Evolutionary conservation across 768 basidiomycete species (phyloP).

Genomic region (Lactarius indigo): DNA sequence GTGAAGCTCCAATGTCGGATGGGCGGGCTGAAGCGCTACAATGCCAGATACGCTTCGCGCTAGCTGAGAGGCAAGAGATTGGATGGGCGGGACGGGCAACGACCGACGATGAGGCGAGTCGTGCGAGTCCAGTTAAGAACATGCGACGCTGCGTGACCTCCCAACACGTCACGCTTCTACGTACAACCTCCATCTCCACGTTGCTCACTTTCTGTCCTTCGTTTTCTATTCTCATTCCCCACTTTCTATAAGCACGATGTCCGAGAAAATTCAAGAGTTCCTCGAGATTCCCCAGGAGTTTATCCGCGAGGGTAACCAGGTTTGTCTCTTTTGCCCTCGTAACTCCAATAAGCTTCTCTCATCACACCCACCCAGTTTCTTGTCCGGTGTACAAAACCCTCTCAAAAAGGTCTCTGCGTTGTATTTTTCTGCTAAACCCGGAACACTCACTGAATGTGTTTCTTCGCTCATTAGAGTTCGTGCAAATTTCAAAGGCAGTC

Average conservation of each 20-base stretch:
- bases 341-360: background rate
- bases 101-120: constrained; percentile 7
- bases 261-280: constrained; percentile 88
- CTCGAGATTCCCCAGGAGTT: constrained; percentile 90
- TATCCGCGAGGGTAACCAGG: constrained; percentile 90
- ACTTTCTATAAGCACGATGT: constrained; percentile 51
- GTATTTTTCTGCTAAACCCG: background rate
- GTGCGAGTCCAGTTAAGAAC: background rate
- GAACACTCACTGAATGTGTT: constrained; percentile 2
- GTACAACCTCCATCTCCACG: constrained; percentile 17
- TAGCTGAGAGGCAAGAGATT: constrained; percentile 18
- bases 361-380: constrained; percentile 64
- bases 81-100: constrained; percentile 51
- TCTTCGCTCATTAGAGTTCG: constrained; percentile 61
- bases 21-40: constrained; percentile 2
- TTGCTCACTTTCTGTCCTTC: constrained; percentile 4
- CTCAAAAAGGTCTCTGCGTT: constrained; percentile 73
- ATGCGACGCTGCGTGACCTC: background rate
- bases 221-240: constrained; percentile 17
- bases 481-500: constrained; percentile 93
- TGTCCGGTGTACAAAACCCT: constrained; percentile 96
- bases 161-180: constrained; percentile 30
- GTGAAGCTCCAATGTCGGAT: constrained; percentile 11
- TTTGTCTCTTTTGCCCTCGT: constrained; percentile 32
- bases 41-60: constrained; percentile 20